Evolutionary conservation across 2,329 filamentous ascomycete species (phyloP).

Genomic region (Colletotrichum filicis): DNA sequence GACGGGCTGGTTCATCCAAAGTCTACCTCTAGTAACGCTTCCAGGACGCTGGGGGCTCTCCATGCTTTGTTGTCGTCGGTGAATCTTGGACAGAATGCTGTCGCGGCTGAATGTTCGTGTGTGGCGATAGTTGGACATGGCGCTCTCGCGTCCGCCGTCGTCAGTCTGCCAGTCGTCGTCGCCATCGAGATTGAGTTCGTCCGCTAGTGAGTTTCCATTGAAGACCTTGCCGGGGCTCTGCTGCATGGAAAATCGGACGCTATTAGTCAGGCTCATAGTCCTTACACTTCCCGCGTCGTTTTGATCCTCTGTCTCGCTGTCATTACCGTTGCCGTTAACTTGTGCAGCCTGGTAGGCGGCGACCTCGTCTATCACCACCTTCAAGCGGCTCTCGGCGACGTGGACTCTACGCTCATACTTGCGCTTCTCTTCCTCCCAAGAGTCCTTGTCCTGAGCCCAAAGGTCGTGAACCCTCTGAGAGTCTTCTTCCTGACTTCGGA

Average conservation of each 20-base stretch:
- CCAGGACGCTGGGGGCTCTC: slow-evolving; percentile 67
- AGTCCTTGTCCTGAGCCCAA: slow-evolving; percentile 86
- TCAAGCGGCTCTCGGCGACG: slow-evolving; percentile 88
- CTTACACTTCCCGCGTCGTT: slow-evolving; percentile 78
- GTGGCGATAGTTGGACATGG: slow-evolving; percentile 63
- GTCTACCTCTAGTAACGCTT: slow-evolving; percentile 64
- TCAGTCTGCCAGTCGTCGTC: slow-evolving; percentile 80
- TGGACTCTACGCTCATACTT: slow-evolving; percentile 87
- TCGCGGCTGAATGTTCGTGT: slow-evolving; percentile 68
- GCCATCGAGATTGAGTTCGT: slow-evolving; percentile 89
- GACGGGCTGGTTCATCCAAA: slow-evolving; percentile 65
- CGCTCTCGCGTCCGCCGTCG: slow-evolving; percentile 74
- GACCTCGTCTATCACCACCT: slow-evolving; percentile 86
- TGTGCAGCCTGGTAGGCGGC: slow-evolving; percentile 73
- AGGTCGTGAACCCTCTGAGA: slow-evolving; percentile 80
- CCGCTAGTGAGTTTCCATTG: slow-evolving; percentile 83
- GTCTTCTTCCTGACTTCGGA: slow-evolving; percentile 84
- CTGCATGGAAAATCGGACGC: slow-evolving; percentile 80
- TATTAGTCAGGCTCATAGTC: slow-evolving; percentile 78
- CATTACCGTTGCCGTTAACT: slow-evolving; percentile 51
- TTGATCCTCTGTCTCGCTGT: slow-evolving; percentile 71
- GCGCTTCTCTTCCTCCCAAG: slow-evolving; percentile 86
- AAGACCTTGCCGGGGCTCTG: slow-evolving; percentile 60
- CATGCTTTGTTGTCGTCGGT: slow-evolving; percentile 66
- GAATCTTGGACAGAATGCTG: slow-evolving; percentile 60